Base-by-base conservation (phyloP, 108 stramenopile genomes). In the Poteriospumella lacustris region DNA sequence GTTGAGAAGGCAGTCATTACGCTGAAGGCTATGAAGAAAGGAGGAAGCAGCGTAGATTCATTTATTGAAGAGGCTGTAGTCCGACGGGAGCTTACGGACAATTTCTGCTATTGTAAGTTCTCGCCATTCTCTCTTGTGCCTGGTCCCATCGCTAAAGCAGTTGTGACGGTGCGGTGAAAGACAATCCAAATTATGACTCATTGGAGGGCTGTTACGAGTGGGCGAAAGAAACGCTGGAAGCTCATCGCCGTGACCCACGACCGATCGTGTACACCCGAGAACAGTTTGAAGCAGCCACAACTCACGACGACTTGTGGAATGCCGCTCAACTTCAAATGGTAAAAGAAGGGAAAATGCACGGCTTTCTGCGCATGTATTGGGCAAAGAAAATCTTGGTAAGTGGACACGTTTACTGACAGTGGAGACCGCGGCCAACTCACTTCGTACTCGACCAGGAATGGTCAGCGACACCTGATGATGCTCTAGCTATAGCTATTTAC, bases 361-460 rank as follows among this genome's bases (percentile, higher is more conserved):
- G 97, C 36, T 99, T 97, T 81, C 82, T 92, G 86, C 89, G 98
- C 42, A 99, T 99, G 98, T 98, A 98, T 82, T 99, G 98, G 98
- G 98, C 98, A 42, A 99, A 99, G 83, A 97, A 99, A 83, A 93
- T 98, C 68, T 85, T 97, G 42, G 70, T 73, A 73, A 52, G 9
- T 9, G 47, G 26, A 5, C 3, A 12, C 5, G 26, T 3, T 26
- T 68, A 68, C 40, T 68, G 19, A 56, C 24, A 19, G 24, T 56
- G 15, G 52, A 19, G 52, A 19, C 24, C 19, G 19, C 24, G 24
- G 52, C 52, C 19, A 24, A 56, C 24, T 24, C 31, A 64, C 15
- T 64, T 3, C 36, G 31, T 64, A 34, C 9, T 5, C 36, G 3
- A 64, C n/a, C 24, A 52, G 70, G 96, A 97, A 81, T 99, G 98